Conservation (phyloP, 2,329 filamentous ascomycete species). For the Metarhizium guizhouense region DNA sequence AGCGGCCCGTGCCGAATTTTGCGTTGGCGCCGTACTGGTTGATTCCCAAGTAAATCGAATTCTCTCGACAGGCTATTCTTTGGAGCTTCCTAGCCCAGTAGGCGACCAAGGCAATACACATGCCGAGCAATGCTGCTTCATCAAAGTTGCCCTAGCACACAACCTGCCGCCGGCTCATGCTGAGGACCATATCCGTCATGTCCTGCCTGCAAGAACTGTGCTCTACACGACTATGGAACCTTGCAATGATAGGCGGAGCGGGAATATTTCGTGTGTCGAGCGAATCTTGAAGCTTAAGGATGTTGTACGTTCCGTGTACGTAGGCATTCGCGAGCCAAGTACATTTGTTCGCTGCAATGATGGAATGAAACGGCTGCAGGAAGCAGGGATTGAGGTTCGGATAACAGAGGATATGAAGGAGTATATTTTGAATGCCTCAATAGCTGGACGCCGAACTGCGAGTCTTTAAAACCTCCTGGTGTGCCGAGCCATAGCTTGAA, state of each 20-base stretch:
- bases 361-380: conserved; percentile 13
- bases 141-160: conserved; percentile 30
- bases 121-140: conserved; percentile 34
- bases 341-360: conserved; percentile 25
- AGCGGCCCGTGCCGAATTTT: conserved; percentile 28
- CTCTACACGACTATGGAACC: conserved; percentile 38
- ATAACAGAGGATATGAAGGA: neutral
- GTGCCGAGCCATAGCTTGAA: too few species aligned
- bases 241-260: conserved; percentile 30
- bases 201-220: conserved; percentile 27
- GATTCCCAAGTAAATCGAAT: conserved; percentile 24
- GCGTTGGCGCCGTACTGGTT: conserved; percentile 31
- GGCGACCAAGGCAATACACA: conserved; percentile 30
- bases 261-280: conserved; percentile 26
- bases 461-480: neutral
- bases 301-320: conserved; percentile 26
- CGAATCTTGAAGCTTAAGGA: conserved; percentile 23
- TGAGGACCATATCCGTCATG: conserved; percentile 24
- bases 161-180: conserved; percentile 12
- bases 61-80: conserved; percentile 31
- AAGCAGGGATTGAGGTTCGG: neutral
- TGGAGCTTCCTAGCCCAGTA: conserved; percentile 25
- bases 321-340: conserved; percentile 28
- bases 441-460: neutral
- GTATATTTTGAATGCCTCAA: neutral